Percentiles rank a stretch among this genome's conserved stretches.
Conservation (phyloP, 257 asterid genomes). For the Euphrasia confusa region DNA sequence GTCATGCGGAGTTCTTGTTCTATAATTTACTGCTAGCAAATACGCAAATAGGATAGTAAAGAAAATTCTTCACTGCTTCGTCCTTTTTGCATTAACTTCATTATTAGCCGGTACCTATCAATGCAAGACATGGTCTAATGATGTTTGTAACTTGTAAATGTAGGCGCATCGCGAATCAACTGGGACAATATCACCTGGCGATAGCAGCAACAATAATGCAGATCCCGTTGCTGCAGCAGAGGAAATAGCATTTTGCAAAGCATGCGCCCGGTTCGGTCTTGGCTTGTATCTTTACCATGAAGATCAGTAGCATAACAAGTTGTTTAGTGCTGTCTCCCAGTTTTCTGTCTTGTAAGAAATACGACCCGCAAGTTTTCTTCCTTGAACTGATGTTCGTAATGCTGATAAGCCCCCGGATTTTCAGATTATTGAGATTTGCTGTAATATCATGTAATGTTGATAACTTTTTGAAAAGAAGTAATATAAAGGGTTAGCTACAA, state of each 20-base stretch:
- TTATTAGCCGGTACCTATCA: neutral
- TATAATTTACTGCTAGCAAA: neutral
- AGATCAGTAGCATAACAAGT: constrained; percentile 31
- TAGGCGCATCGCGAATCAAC: constrained; percentile 95
- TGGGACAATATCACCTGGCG: constrained; percentile 60
- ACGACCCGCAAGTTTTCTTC: neutral
- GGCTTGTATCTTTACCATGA: constrained; percentile 88
- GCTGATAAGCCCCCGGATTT: too few relatives aligned
- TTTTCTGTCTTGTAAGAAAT: constrained; percentile 19
- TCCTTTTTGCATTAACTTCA: neutral
- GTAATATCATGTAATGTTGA: too few relatives aligned
- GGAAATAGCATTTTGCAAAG: constrained; percentile 89
- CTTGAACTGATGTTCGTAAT: too few relatives aligned
- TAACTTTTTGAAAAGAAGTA: too few relatives aligned
- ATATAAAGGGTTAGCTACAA: too few relatives aligned
- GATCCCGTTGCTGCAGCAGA: constrained; percentile 94
- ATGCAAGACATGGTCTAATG: neutral
- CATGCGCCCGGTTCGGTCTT: constrained; percentile 93
- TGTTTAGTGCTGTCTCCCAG: constrained; percentile 3
- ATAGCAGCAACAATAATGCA: constrained; percentile 23
- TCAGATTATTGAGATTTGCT: too few relatives aligned
- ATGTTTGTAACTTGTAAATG: constrained; percentile 9
- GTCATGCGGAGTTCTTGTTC: neutral
- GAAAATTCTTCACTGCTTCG: neutral
- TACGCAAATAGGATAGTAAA: neutral